Base-by-base conservation (phyloP, 805 yeast species). In the Cyberlindnera subsufficiens region DNA sequence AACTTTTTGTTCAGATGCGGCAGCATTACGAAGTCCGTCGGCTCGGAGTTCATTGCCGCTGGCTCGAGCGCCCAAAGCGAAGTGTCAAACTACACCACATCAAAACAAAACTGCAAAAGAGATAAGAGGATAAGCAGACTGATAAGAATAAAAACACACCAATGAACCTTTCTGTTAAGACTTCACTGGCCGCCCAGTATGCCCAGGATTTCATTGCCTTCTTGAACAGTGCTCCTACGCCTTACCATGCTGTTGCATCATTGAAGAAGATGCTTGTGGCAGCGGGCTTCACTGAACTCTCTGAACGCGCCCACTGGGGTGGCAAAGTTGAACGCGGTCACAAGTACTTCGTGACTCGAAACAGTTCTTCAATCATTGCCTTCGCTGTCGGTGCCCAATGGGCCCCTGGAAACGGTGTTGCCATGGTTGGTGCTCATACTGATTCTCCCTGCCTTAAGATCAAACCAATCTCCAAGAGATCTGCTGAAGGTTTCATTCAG, bases 341-440 rank as follows among this genome's bases (percentile, higher is more conserved):
- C 6, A 85, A 82, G 53, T 90, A 88, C 62, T 89, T 73, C 58
- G 90, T 90, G 40, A 89, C 96, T 7, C 75, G 99, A 62, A 93
- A 93, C 60, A 86, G 80, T 18, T 86, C 96, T 3, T 86, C 96
- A 1, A 69, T 91, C 20, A 80, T 91, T 51, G 96, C 96, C 1
- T 90, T 91, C 64, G 76, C 81, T 2, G 82, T 88, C 16, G 96
- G 96, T 31, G 73, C 73, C 2, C 58, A 77, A 38, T 86, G 85
- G 79, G 55, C 44, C 3, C 80, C 85, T 3, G 96, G 96, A 10
- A 80, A 82, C 49, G 91, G 96, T 9, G 71, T 89, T 47, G 78
- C 97, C 5, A 81, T 93, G 41, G 84, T 90, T 30, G 99, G 98
- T 15, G 96, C 96, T 2, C 99, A 91, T 64, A 90, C 97, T 0